Evolutionary conservation across 345 rosid genomes (phyloP).

Genomic region (Lagerstroemia speciosa): DNA sequence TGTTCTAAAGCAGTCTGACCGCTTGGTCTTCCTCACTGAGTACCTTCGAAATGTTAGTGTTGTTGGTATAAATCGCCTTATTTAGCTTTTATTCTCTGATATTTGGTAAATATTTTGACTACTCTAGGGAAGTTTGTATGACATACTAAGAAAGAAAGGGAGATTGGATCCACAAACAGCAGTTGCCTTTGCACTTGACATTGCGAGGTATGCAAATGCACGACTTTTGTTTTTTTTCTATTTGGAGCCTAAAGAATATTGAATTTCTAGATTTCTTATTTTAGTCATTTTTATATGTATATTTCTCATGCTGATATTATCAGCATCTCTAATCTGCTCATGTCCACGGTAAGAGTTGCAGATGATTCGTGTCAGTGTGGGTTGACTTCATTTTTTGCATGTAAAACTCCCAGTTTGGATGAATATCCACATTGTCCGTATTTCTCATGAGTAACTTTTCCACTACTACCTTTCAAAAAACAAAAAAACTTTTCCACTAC

Average conservation of each 20-base stretch:
- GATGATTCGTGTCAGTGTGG: background rate
- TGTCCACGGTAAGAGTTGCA: too few relatives aligned
- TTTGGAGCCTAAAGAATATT: background rate
- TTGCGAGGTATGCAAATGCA: constrained; percentile 41
- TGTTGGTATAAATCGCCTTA: background rate
- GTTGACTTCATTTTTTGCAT: background rate
- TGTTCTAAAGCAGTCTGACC: constrained; percentile 45
- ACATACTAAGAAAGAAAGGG: constrained; percentile 45
- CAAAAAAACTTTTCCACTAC: too few relatives aligned
- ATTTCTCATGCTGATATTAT: background rate
- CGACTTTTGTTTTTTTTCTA: background rate
- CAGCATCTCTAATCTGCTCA: too few relatives aligned
- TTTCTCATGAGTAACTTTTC: background rate
- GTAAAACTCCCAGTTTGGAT: background rate
- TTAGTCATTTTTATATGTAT: too few relatives aligned
- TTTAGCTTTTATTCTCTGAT: constrained; percentile 5
- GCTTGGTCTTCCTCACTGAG: constrained; percentile 52
- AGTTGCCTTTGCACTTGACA: constrained; percentile 50
- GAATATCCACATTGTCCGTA: background rate
- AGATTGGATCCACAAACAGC: constrained; percentile 40
- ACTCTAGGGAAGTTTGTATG: constrained; percentile 50
- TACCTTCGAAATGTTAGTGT: constrained; percentile 51
- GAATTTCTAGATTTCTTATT: background rate
- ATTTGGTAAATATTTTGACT: constrained; percentile 12
- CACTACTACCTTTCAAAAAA: too few relatives aligned